Percentiles rank a stretch among this genome's conserved stretches.
phyloP scores from a whole-genome alignment of 352 stramenopile genomes.

The Globisporangium canariense region DNA sequence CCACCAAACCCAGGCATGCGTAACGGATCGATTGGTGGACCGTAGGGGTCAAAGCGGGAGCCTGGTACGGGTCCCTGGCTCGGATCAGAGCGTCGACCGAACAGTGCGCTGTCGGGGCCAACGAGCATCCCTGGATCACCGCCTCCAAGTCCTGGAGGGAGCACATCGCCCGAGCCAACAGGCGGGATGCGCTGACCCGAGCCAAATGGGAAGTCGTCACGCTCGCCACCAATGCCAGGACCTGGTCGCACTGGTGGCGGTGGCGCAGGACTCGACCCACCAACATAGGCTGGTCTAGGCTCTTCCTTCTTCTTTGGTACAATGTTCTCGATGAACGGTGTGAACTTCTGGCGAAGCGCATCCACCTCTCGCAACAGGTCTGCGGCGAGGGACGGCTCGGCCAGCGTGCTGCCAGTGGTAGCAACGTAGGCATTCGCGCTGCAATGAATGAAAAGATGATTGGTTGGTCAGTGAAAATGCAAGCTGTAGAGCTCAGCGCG shows the following conservation, averaged over 20 bases:
- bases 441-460: too few relatives aligned
- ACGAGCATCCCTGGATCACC: slow-evolving; percentile 72
- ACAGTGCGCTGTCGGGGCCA: slow-evolving; percentile 70
- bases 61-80: slow-evolving; percentile 60
- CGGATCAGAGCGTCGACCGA: slow-evolving; percentile 56
- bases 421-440: slow-evolving; percentile 10
- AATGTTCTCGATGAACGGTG: slow-evolving; percentile 53
- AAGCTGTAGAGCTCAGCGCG: background rate
- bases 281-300: background rate
- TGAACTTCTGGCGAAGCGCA: slow-evolving; percentile 43
- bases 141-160: slow-evolving; percentile 55
- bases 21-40: slow-evolving; percentile 52
- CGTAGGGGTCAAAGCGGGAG: slow-evolving; percentile 82
- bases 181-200: slow-evolving; percentile 9
- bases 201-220: slow-evolving; percentile 12
- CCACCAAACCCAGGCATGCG: slow-evolving; percentile 37
- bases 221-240: background rate
- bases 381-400: slow-evolving; percentile 23
- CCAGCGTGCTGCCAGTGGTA: slow-evolving; percentile 2
- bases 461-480: background rate
- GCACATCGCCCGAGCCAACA: slow-evolving; percentile 62
- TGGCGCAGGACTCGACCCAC: background rate
- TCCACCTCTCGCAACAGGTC: slow-evolving; percentile 51
- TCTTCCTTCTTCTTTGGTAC: slow-evolving; percentile 39
- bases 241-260: background rate